These are phyloP conservation scores for Ogataea corticis DNA, from an alignment of 805 yeast genomes.

Conservation along the genomic window DNA sequence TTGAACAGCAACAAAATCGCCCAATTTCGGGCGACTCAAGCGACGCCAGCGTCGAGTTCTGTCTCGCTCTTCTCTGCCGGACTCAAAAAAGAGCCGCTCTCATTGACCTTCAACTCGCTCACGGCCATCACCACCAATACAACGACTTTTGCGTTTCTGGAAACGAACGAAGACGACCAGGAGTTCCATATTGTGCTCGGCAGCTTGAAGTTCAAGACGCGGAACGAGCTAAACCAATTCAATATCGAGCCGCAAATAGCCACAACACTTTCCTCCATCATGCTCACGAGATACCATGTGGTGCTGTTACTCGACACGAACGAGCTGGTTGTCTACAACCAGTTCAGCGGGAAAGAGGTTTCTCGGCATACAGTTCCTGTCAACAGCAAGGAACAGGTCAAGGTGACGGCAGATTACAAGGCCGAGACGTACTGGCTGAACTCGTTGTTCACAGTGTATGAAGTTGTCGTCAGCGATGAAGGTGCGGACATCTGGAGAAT, in stretches of 20 bases:
- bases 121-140: slow-evolving; percentile 11
- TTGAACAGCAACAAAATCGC: slow-evolving; percentile 18
- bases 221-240: slow-evolving; percentile 21
- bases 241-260: slow-evolving; percentile 12
- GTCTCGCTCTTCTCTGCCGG: slow-evolving; percentile 10
- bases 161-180: slow-evolving; percentile 20
- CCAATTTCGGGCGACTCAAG: slow-evolving; percentile 15
- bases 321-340: slow-evolving; percentile 46
- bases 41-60: slow-evolving; percentile 9
- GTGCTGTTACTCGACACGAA: slow-evolving; percentile 45
- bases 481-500: slow-evolving; percentile 72
- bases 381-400: slow-evolving; percentile 40
- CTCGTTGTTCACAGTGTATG: slow-evolving; percentile 61
- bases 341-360: slow-evolving; percentile 50
- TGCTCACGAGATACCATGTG: slow-evolving; percentile 56
- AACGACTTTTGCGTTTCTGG: slow-evolving; percentile 24
- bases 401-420: slow-evolving; percentile 50
- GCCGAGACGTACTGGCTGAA: slow-evolving; percentile 75
- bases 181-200: slow-evolving; percentile 23
- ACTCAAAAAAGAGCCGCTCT: slow-evolving; percentile 26
- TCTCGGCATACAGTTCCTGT: slow-evolving; percentile 34
- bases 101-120: slow-evolving; percentile 20
- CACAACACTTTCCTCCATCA: slow-evolving; percentile 34
- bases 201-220: slow-evolving; percentile 19
- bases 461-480: slow-evolving; percentile 70